Base-by-base conservation (phyloP, 495 filamentous ascomycete genomes). In the Chaetomium cochliodes region DNA sequence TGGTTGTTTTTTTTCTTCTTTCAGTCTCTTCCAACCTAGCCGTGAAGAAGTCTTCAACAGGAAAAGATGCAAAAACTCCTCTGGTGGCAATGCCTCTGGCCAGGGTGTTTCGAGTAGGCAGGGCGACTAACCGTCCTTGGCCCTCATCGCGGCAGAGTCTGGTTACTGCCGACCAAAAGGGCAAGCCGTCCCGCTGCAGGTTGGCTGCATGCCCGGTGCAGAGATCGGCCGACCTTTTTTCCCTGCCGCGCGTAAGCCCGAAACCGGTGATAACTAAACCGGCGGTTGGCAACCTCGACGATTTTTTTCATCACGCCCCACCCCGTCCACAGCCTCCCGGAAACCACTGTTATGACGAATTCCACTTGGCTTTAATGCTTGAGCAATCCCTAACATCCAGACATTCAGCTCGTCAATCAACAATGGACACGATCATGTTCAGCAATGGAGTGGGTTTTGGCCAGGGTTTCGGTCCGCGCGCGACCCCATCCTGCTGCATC, bases 151-250 rank as follows among this genome's bases (percentile, higher is more conserved):
- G 58, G 15, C 33, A 49, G 15, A 51, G 26, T 30, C 25, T 15
- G n/a, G 58, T 25, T 51, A 18, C 26, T 22, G 5, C 37, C 44
- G 44, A 37, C 57, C 13, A 49, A 46, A 59, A 16, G 8, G 57
- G 42, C 16, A 59, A 59, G 23, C 58, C 46, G 58, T 13, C 9
- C 2, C 26, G 46, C 58, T 60, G 58, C 46, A 47, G 41, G 39
- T 20, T 15, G 58, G 1, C 15, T 60, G 46, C 41, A 59, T 33
- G 42, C 42, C 9, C 42, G 26, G 44, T 28, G 25, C 26, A 50
- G 58, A 60, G 18, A 60, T 51, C 47, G 26, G 42, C 53, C 53
- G 30, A 39, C 7, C 8, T 2, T 5, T 0, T 13, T 26, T 26
- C 4, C 11, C 23, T 52, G 22, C 49, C 2, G 49, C 15, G 12